Evolutionary conservation across 2,329 filamentous ascomycete genomes (phyloP).

Genomic region (Talaromyces sp.): DNA sequence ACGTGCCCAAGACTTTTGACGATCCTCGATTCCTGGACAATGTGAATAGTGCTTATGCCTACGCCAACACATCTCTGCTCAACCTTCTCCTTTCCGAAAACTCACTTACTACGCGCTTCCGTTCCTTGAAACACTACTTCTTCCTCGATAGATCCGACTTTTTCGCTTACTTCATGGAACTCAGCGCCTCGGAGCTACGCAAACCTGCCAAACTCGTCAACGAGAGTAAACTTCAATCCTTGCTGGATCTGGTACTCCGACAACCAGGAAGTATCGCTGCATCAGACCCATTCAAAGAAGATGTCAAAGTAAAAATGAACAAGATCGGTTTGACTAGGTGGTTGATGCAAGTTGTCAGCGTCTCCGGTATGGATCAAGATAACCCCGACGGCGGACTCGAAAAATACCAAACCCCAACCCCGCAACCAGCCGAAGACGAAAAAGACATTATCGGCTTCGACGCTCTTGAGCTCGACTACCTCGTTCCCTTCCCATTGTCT

Average conservation of each 20-base stretch:
- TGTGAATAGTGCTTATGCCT: slow-evolving; percentile 89
- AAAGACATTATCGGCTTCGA: slow-evolving; percentile 89
- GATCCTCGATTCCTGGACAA: slow-evolving; percentile 91
- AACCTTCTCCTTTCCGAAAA: slow-evolving; percentile 90
- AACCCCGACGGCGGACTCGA: slow-evolving; percentile 60
- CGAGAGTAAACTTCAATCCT: slow-evolving; percentile 84
- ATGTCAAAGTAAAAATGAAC: slow-evolving; percentile 97
- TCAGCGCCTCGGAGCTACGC: slow-evolving; percentile 81
- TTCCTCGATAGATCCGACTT: slow-evolving; percentile 98
- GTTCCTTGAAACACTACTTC: slow-evolving; percentile 97
- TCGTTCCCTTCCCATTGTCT: slow-evolving; percentile 90
- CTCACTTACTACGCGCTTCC: slow-evolving; percentile 77
- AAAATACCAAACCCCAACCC: slow-evolving; percentile 68
- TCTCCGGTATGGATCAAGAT: slow-evolving; percentile 90
- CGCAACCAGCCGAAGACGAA: slow-evolving; percentile 64
- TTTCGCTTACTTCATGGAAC: slow-evolving; percentile 95
- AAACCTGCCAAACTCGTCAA: slow-evolving; percentile 89
- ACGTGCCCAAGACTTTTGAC: slow-evolving; percentile 89
- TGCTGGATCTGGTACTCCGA: slow-evolving; percentile 93
- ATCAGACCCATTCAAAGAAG: slow-evolving; percentile 95
- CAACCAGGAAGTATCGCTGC: slow-evolving; percentile 93
- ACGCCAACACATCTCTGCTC: slow-evolving; percentile 91
- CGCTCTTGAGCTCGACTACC: slow-evolving; percentile 89
- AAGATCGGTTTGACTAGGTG: slow-evolving; percentile 89
- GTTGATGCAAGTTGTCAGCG: slow-evolving; percentile 93